Percentiles rank a stretch among this genome's conserved stretches.
Conservation (phyloP, 257 asterid species). For the Solanum pinnatisectum region DNA sequence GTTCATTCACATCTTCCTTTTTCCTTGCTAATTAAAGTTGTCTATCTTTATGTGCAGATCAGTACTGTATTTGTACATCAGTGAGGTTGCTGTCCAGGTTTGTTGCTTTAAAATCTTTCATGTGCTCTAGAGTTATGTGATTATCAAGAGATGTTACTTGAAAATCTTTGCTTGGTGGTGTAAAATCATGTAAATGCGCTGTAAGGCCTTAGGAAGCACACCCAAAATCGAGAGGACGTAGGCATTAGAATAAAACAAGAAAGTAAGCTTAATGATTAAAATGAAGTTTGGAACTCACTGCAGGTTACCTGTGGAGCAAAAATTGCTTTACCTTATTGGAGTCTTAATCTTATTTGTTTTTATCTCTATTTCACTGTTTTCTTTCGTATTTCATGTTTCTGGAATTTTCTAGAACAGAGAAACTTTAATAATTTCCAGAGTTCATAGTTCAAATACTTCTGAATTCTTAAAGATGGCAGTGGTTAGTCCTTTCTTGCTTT, state of each 20-base stretch:
- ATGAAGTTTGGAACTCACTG: neutral
- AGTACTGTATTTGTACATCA: constrained; percentile 46
- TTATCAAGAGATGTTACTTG: neutral
- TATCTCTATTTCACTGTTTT: neutral
- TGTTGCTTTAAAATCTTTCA: constrained; percentile 6
- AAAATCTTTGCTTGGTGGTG: neutral
- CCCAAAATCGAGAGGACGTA: neutral
- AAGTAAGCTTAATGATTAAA: neutral
- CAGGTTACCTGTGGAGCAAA: neutral
- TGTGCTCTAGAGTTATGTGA: neutral
- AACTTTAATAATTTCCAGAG: neutral
- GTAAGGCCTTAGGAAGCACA: neutral
- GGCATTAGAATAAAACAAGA: neutral
- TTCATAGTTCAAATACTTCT: neutral
- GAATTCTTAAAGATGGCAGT: neutral
- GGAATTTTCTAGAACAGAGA: neutral
- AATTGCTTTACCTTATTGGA: neutral
- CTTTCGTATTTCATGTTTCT: neutral
- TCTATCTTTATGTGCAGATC: constrained; percentile 47
- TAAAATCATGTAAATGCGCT: neutral
- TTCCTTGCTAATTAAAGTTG: neutral
- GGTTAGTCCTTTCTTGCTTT: neutral
- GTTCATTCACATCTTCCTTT: neutral
- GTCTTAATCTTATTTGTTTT: neutral
- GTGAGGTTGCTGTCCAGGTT: constrained; percentile 85